Conservation (phyloP, 2,329 filamentous ascomycete species). For the Diplocarpon rosae region DNA sequence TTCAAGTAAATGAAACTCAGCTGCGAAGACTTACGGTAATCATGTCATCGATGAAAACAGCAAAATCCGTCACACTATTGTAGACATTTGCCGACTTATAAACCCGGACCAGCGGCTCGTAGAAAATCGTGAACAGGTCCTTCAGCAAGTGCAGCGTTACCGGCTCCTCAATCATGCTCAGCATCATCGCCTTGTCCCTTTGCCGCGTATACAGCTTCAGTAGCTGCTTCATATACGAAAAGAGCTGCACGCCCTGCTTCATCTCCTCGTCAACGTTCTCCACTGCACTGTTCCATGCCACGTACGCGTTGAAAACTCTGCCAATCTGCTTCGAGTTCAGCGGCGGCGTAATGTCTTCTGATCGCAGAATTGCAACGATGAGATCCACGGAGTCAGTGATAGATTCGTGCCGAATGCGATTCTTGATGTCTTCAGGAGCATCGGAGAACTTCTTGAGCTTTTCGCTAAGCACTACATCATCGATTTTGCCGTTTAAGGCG, state of each 20-base stretch:
- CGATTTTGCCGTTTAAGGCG: constrained; percentile 62
- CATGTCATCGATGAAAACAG: constrained; percentile 83
- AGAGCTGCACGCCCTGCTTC: constrained; percentile 80
- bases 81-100: constrained; percentile 99
- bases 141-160: constrained; percentile 95
- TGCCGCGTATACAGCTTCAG: constrained; percentile 86
- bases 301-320: constrained; percentile 85
- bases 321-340: constrained; percentile 67
- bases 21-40: constrained; percentile 50
- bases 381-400: constrained; percentile 66
- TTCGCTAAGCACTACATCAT: constrained; percentile 64
- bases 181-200: constrained; percentile 95
- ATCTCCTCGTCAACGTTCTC: constrained; percentile 85
- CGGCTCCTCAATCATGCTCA: constrained; percentile 87
- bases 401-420: constrained; percentile 63
- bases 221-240: constrained; percentile 89
- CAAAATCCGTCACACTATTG: constrained; percentile 93
- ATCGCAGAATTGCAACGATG: constrained; percentile 73
- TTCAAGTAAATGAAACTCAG: not conserved
- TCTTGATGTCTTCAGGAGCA: constrained; percentile 64
- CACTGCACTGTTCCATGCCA: constrained; percentile 90
- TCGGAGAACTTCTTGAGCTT: constrained; percentile 77
- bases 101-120: constrained; percentile 89
- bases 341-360: constrained; percentile 62
- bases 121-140: constrained; percentile 97